These are phyloP conservation scores for Saturnispora mendoncae DNA, from an alignment of 805 yeast species.

Conservation along the genomic window DNA sequence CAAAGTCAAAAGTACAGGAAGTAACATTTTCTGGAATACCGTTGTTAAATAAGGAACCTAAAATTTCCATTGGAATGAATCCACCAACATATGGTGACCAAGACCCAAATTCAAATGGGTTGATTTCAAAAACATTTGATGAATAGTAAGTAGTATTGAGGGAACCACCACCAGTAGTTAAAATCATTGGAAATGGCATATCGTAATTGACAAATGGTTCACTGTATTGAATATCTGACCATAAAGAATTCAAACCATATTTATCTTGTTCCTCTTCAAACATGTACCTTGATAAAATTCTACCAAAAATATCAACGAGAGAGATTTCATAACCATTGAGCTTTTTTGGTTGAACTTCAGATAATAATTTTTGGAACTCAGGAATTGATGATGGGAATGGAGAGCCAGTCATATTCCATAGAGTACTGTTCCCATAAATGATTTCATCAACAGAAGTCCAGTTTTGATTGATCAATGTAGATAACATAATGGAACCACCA, in stretches of 20 bases:
- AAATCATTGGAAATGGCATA: conserved; percentile 64
- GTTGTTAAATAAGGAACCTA: conserved; percentile 53
- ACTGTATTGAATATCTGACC: conserved; percentile 46
- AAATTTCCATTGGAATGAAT: conserved; percentile 53
- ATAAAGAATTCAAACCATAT: conserved; percentile 45
- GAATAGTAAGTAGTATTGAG: conserved; percentile 41
- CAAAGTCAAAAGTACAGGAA: conserved; percentile 57
- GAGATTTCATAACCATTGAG: conserved; percentile 55
- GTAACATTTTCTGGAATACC: conserved; percentile 41
- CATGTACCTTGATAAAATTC: conserved; percentile 57
- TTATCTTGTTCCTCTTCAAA: conserved; percentile 50
- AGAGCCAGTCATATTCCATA: conserved; percentile 61
- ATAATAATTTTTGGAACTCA: conserved; percentile 38
- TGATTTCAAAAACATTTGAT: conserved; percentile 50
- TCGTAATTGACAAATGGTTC: conserved; percentile 47
- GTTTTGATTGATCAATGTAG: conserved; percentile 57
- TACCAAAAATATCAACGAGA: conserved; percentile 65
- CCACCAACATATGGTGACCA: conserved; percentile 67
- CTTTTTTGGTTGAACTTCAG: conserved; percentile 40
- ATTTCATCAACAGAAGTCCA: conserved; percentile 60
- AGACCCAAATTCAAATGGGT: conserved; percentile 71
- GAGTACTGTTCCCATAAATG: conserved; percentile 27
- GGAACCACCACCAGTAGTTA: conserved; percentile 49
- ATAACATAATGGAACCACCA: conserved; percentile 72
- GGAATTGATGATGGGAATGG: conserved; percentile 46